A percentile compares a stretch with the other conserved stretches of the same genome.
Evolutionary conservation across 495 filamentous ascomycete species (phyloP).

Genomic region (Penicillium diatomitis): DNA sequence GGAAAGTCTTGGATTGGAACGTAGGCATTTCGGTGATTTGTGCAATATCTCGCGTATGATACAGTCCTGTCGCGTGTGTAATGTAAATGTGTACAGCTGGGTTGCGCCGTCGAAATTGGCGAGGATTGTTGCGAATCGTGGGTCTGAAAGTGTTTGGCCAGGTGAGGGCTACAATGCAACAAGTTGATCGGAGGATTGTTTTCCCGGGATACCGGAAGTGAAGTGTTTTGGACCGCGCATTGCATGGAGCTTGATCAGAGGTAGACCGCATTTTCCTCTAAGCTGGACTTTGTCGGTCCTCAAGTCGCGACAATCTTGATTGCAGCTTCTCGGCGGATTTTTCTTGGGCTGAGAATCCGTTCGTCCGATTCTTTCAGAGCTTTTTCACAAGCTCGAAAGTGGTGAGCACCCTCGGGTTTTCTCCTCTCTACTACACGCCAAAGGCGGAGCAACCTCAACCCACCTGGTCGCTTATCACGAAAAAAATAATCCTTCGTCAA

Average conservation of each 20-base stretch:
- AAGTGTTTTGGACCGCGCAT: constrained; percentile 12
- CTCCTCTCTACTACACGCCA: constrained; percentile 1
- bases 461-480: no score
- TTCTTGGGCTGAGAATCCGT: no score
- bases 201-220: constrained; percentile 9
- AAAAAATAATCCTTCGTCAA: no score
- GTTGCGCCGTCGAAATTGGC: no score
- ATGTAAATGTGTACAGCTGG: no score
- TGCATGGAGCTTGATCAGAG: constrained; percentile 8
- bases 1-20: constrained; percentile 68
- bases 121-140: no score
- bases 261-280: neutral
- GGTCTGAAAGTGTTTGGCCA: neutral
- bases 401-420: constrained; percentile 4
- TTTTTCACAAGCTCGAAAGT: neutral
- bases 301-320: neutral
- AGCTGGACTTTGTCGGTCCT: neutral
- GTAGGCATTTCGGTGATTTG: constrained; percentile 50
- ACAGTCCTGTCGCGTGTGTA: no score
- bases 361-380: neutral
- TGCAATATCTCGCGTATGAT: neutral
- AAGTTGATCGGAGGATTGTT: constrained; percentile 11
- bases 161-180: neutral
- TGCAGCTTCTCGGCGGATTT: no score
- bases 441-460: no score